Percentiles rank a stretch among this genome's conserved stretches.
Evolutionary conservation across 2,329 filamentous ascomycete genomes (phyloP).

Genomic region (Fusarium nematophilum): DNA sequence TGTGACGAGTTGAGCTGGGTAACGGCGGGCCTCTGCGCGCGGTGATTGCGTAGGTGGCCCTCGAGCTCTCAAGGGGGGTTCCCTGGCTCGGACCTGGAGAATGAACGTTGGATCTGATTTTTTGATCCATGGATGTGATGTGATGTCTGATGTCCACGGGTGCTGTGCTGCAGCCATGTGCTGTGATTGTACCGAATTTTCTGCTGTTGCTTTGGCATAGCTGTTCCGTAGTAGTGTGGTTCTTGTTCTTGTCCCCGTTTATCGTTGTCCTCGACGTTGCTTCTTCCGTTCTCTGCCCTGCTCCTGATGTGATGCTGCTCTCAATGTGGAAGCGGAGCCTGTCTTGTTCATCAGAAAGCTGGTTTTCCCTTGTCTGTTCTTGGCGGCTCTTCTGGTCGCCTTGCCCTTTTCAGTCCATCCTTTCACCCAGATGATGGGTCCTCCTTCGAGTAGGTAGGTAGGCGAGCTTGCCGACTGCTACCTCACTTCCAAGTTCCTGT

Average conservation of each 20-base stretch:
- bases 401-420: constrained; percentile 15
- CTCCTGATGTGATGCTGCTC: constrained; percentile 16
- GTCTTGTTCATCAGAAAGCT: constrained; percentile 17
- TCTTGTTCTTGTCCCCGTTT: too few relatives aligned
- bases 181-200: constrained; percentile 1
- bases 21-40: constrained; percentile 8
- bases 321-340: constrained; percentile 21
- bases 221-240: constrained; percentile 17
- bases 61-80: constrained; percentile 19
- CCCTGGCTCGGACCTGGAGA: constrained; percentile 14
- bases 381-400: constrained; percentile 15
- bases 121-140: constrained; percentile 27
- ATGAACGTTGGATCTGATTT: constrained; percentile 25
- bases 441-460: constrained; percentile 4
- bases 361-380: constrained; percentile 7
- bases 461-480: constrained; percentile 29
- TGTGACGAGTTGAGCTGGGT: constrained; percentile 18
- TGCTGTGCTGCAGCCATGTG: constrained; percentile 10
- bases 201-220: constrained; percentile 14
- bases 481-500: constrained; percentile 8
- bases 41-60: constrained; percentile 18
- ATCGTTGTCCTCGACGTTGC: background rate
- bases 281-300: constrained; percentile 17
- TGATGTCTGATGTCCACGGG: constrained; percentile 8
- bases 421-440: constrained; percentile 15